Conservation (phyloP, 2,329 filamentous ascomycete genomes). For the Aspergillus quadrilineatus region DNA sequence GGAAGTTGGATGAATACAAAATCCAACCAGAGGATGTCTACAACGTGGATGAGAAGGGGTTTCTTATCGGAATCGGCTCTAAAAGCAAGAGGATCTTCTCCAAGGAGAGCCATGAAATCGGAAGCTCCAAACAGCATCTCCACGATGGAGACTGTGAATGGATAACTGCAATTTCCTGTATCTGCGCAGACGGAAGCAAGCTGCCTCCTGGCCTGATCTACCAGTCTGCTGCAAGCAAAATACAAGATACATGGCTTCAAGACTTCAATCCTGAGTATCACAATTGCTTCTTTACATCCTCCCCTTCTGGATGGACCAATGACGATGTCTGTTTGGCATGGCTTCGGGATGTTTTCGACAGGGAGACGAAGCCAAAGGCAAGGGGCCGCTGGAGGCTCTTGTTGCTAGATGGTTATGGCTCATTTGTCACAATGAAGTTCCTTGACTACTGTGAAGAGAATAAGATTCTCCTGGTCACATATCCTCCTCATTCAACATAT, state of each 20-base stretch:
- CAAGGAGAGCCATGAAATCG: conserved; percentile 4
- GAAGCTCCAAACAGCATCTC: conserved; percentile 9
- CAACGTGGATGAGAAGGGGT: not conserved
- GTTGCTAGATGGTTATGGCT: conserved; percentile 13
- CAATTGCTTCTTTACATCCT: not conserved
- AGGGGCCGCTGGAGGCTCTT: conserved; percentile 2
- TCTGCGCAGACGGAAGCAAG: conserved; percentile 16
- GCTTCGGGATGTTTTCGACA: conserved; percentile 6
- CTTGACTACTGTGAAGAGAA: conserved; percentile 9
- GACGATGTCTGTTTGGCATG: conserved; percentile 4
- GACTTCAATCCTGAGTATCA: conserved; percentile 7
- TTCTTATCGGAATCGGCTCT: not conserved
- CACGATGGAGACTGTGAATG: conserved; percentile 23
- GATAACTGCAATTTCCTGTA: conserved; percentile 23
- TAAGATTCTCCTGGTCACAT: conserved; percentile 8
- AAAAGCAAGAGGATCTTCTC: conserved; percentile 19
- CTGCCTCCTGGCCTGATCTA: conserved; percentile 22
- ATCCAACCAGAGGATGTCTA: not conserved
- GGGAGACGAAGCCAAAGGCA: conserved; percentile 8
- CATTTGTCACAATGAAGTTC: conserved; percentile 13
- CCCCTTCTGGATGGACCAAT: not conserved
- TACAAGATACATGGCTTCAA: conserved; percentile 20
- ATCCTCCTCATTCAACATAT: conserved; percentile 10
- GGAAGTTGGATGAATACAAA: not conserved
- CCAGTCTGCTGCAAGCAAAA: conserved; percentile 14